These are phyloP conservation scores for Diaporthe vexans DNA, from an alignment of 2,329 filamentous ascomycete genomes.

Conservation along the genomic window DNA sequence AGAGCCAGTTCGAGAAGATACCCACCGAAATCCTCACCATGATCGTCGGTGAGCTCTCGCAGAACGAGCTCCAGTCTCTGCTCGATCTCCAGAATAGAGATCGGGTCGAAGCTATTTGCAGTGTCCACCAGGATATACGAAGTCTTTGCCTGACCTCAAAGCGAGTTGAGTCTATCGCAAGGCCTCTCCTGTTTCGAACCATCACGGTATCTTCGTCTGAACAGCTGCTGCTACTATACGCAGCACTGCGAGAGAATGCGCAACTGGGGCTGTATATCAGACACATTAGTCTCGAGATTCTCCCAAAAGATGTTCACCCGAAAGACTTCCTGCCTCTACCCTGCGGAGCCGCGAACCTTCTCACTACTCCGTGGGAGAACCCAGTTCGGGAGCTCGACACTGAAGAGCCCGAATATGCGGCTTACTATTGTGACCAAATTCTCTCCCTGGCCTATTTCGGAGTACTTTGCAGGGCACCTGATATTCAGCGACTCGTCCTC, in stretches of 20 bases:
- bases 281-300: not conserved
- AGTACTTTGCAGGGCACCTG: not conserved
- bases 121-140: not conserved
- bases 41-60: not conserved
- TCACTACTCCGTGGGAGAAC: not conserved
- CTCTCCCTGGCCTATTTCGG: not conserved
- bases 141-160: not conserved
- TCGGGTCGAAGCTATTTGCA: rapidly evolving
- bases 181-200: not conserved
- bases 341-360: not conserved
- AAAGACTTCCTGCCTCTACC: not conserved
- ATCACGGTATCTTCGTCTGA: not conserved
- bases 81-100: not conserved
- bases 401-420: not conserved
- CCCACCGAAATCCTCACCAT: not conserved
- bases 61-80: not conserved
- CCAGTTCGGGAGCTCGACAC: not conserved
- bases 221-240: not conserved
- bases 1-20: not conserved
- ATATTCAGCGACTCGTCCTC: not conserved
- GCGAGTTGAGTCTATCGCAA: not conserved
- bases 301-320: not conserved
- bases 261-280: not conserved
- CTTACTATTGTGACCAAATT: not conserved
- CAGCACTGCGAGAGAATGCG: not conserved